These are phyloP conservation scores for Coniochaeta sp. DNA, from an alignment of 2,329 filamentous ascomycete species.

Conservation along the genomic window DNA sequence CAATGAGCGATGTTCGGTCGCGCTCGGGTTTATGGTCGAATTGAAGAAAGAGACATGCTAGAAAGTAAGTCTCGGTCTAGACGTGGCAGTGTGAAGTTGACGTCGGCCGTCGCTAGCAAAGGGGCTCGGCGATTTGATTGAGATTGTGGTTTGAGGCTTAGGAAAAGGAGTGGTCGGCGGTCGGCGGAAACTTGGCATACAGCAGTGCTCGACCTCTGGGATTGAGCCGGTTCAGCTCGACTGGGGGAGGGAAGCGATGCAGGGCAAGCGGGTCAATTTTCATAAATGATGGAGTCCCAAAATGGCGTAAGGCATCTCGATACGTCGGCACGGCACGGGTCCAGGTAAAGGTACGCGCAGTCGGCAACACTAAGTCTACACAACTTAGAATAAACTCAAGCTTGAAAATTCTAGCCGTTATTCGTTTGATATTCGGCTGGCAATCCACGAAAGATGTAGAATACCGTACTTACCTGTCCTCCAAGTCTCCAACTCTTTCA, in stretches of 20 bases:
- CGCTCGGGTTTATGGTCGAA: neutral
- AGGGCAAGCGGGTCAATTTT: neutral
- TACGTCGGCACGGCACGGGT: neutral
- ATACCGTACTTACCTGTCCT: no score
- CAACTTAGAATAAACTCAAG: no score
- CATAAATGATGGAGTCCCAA: neutral
- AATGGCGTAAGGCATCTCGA: neutral
- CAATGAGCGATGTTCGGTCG: constrained; percentile 7
- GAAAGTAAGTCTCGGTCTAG: neutral
- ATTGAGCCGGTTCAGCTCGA: neutral
- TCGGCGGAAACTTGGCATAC: neutral
- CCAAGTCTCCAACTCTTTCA: no score
- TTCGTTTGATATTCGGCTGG: no score
- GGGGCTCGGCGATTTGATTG: neutral
- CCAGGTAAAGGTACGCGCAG: neutral
- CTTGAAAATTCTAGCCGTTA: no score
- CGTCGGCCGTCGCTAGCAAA: neutral
- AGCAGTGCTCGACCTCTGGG: neutral
- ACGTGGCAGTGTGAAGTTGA: neutral
- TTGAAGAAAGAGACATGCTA: neutral
- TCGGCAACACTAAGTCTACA: neutral
- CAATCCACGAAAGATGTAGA: no score
- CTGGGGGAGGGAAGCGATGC: neutral
- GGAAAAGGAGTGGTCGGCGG: neutral
- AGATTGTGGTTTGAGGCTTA: neutral